Evolutionary conservation across 495 filamentous ascomycete genomes (phyloP).

Genomic region (Durotheca rogersii): DNA sequence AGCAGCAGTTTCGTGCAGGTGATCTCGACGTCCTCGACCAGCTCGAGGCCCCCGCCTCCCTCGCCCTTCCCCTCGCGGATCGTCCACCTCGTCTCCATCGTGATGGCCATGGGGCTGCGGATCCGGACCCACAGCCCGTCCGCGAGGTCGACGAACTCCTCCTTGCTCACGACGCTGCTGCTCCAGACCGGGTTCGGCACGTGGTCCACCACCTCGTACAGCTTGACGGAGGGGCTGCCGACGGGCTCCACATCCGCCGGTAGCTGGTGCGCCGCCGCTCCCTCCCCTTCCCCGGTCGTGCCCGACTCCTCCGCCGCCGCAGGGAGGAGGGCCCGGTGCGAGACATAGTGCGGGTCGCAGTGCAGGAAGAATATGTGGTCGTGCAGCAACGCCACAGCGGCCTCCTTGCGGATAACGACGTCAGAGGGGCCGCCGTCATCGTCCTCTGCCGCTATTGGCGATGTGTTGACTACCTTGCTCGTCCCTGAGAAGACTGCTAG

Average conservation of each 20-base stretch:
- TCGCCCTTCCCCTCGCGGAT: constrained; percentile 25
- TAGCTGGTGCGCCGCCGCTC: constrained; percentile 42
- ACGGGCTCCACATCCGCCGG: constrained; percentile 37
- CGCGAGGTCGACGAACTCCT: constrained; percentile 45
- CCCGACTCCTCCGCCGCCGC: constrained; percentile 16
- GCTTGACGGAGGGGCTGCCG: constrained; percentile 9
- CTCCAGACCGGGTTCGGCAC: constrained; percentile 45
- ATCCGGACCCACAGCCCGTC: constrained; percentile 49
- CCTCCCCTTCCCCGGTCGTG: constrained; percentile 26
- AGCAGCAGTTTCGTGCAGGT: constrained; percentile 45
- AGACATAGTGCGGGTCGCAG: constrained; percentile 46
- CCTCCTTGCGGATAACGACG: constrained; percentile 50
- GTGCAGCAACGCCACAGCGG: constrained; percentile 62
- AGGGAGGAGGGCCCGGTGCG: constrained; percentile 35
- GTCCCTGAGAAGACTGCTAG: constrained; percentile 40
- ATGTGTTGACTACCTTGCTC: constrained; percentile 54
- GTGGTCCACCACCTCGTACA: constrained; percentile 36
- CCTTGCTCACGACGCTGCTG: constrained; percentile 46
- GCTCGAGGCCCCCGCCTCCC: constrained; percentile 33
- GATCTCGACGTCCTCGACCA: constrained; percentile 44
- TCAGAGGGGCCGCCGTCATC: constrained; percentile 13
- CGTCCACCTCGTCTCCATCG: constrained; percentile 50
- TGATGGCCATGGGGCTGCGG: constrained; percentile 44
- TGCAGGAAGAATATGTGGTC: constrained; percentile 52
- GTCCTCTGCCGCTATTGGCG: constrained; percentile 52